Evolutionary conservation across 169 alveolate species (phyloP), one percentile per base, ranked within the genome.

Genomic region (Perkinsus chesapeaki): DNA sequence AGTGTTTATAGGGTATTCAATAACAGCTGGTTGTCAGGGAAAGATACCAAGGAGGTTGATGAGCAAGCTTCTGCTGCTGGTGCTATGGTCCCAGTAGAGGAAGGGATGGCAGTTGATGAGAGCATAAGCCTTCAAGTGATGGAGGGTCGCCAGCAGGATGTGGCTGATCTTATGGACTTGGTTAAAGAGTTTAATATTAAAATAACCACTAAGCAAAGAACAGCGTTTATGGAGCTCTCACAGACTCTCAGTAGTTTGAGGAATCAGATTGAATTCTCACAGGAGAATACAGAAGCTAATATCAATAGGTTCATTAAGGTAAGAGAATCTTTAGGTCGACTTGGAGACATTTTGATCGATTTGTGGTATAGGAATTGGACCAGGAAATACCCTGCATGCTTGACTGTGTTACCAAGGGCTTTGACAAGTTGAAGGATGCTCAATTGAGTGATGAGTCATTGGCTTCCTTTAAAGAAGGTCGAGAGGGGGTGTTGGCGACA

Each of bases 201-300:
- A 39, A 43, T 72, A 39, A 93, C 72, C 5, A 91, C 93, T 1
- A 38, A 91, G 3, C 91, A 36, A 27, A 93, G 92, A 91, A 38
- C 91, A 9, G 91, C 39, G 3, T 73, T 91, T 72, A 48, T 91
- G 39, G 95, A 93, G 73, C 91, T 93, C 31, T 39, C 93, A 0
- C 93, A 73, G 60, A 92, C 93, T 0, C 82, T 93, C 39, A 60
- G 73, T 19, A 91, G 93, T 27, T 93, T 93, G 0, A 91, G 93
- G 48, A 93, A 92, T 31, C 95, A 93, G 92, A 10, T 93, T 38
- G 93, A 93, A 92, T 90, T 93, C 91, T 92, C 95, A 10, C 92
- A 36, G 20, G 91, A 39, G 23, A 37, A 92, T 19, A 48, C 93
- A 1, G 95, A 93, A 39, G 72, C 92, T 34, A 93, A 93, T 48